Base-by-base conservation (phyloP, 2,329 filamentous ascomycete genomes). In the Clarireedia monteithiana region DNA sequence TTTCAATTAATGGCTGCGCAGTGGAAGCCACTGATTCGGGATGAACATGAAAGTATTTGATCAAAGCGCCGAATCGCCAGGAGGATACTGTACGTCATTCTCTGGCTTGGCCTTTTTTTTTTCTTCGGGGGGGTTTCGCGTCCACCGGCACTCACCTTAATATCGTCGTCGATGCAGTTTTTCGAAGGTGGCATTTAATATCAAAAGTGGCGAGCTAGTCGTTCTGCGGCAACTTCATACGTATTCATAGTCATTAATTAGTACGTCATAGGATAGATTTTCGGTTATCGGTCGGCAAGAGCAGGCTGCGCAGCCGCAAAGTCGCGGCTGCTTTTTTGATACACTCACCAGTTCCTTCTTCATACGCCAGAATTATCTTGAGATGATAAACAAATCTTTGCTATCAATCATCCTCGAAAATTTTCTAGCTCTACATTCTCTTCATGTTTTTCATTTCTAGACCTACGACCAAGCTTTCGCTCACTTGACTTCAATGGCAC, bases 281-380 rank as follows among this genome's bases (percentile, higher is more conserved):
- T 12, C 40, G 17, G 40, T 17, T 9, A 23, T 44, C 6, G 23
- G 17, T 17, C 40, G 40, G 40, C 10, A 24, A 44, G 15, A 23
- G 10, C 6, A 24, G 23, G 23, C n/a, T 23, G 23, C 36, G 24
- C 23, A 23, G 30, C 36, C 48, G 39, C 46, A 27, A 42, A 40
- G 46, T 55, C 53, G 53, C 39, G 6, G 42, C 50, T 55, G 34
- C 47, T 26, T 24, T 27, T 12, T 50, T 17, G 10, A 2, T 26
- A 26, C 9, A 38, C 38, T 36, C 53, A 38, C 50, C n/a, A 50
- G 46, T 36, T 26, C 46, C 36, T 55, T 50, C 53, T 17, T 44
- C 38, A 26, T 44, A 40, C 27, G 15, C 30, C 44, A 24, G 20
- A 20, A 17, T 26, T 47, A 50, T 50, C 17, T 12, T 17, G 23